These are phyloP conservation scores for Wallacemonas rigidus DNA, from an alignment of 208 protist genomes.

Conservation along the genomic window DNA sequence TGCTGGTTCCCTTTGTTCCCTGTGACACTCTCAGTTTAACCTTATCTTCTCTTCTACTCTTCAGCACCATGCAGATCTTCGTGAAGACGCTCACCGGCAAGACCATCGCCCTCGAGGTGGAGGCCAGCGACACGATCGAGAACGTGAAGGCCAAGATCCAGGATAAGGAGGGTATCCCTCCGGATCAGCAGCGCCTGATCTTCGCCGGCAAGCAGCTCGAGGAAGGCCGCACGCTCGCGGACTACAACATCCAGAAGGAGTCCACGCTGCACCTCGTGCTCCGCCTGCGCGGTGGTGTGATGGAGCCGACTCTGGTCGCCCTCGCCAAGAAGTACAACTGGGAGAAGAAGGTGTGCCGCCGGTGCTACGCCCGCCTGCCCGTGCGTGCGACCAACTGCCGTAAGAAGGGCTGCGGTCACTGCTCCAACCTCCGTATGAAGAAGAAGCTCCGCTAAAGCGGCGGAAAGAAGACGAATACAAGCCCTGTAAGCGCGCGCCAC, in stretches of 20 bases:
- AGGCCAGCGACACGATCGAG: conserved; percentile 96
- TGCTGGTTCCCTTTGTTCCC: background rate
- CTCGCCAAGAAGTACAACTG: conserved; percentile 98
- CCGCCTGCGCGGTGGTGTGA: conserved; percentile 93
- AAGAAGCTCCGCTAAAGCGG: conserved; percentile 99
- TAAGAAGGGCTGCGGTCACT: conserved; percentile 99
- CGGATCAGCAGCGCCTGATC: conserved; percentile 94
- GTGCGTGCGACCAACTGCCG: conserved; percentile 98
- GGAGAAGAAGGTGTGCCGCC: conserved; percentile 98
- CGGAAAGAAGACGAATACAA: background rate
- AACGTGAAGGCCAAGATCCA: conserved; percentile 99
- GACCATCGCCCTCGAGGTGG: conserved; percentile 98
- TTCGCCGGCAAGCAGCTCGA: conserved; percentile 98
- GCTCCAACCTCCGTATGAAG: conserved; percentile 98
- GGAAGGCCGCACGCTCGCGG: conserved; percentile 97
- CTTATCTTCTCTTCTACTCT: conserved; percentile 40
- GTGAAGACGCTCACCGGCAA: conserved; percentile 98
- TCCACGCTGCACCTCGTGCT: conserved; percentile 99
- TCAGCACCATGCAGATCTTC: conserved; percentile 94
- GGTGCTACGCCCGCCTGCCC: conserved; percentile 98
- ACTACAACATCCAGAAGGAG: conserved; percentile 99
- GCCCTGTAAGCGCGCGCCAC: background rate
- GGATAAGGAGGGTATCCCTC: conserved; percentile 98
- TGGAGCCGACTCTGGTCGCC: conserved; percentile 97
- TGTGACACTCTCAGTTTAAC: background rate